These are phyloP conservation scores for Quercus berberidifolia DNA, from an alignment of 306 rosid species.

Conservation along the genomic window DNA sequence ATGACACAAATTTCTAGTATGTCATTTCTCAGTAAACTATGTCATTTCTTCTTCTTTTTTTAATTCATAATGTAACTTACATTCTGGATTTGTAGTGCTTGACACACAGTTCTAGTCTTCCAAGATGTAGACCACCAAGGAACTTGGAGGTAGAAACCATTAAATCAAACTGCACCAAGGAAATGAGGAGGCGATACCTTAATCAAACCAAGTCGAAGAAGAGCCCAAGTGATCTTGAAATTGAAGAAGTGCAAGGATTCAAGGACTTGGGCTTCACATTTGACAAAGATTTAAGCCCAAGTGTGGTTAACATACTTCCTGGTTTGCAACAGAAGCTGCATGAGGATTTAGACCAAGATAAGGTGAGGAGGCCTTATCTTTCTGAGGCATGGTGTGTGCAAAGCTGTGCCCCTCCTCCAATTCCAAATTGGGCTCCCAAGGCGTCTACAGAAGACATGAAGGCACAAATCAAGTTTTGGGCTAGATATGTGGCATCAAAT, in stretches of 20 bases:
- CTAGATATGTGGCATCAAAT: slow-evolving; percentile 80
- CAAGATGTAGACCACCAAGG: slow-evolving; percentile 34
- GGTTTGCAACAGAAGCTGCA: slow-evolving; percentile 65
- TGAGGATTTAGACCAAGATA: slow-evolving; percentile 43
- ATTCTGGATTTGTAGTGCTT: slow-evolving; percentile 27
- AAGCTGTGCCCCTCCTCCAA: slow-evolving; percentile 49
- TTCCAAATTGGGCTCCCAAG: slow-evolving; percentile 52
- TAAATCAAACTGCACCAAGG: slow-evolving; percentile 41
- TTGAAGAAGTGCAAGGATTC: slow-evolving; percentile 87
- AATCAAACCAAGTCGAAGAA: slow-evolving; percentile 48
- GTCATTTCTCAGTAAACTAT: neutral
- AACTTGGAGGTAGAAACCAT: slow-evolving; percentile 28
- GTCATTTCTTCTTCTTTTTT: neutral
- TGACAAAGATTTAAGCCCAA: slow-evolving; percentile 62
- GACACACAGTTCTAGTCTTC: slow-evolving; percentile 46
- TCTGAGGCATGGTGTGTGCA: slow-evolving; percentile 87
- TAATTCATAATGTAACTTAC: neutral
- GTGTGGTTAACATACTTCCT: slow-evolving; percentile 69
- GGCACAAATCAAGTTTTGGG: slow-evolving; percentile 88
- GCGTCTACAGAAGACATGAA: slow-evolving; percentile 63
- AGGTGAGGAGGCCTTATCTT: slow-evolving; percentile 71
- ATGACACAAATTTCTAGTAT: no score
- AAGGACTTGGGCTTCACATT: slow-evolving; percentile 89
- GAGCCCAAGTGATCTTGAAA: slow-evolving; percentile 73
- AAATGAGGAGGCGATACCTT: slow-evolving; percentile 35